Evolutionary conservation across 192 early-diverging fungal species (phyloP).

Genomic region (Phlyctochytrium arcticum): DNA sequence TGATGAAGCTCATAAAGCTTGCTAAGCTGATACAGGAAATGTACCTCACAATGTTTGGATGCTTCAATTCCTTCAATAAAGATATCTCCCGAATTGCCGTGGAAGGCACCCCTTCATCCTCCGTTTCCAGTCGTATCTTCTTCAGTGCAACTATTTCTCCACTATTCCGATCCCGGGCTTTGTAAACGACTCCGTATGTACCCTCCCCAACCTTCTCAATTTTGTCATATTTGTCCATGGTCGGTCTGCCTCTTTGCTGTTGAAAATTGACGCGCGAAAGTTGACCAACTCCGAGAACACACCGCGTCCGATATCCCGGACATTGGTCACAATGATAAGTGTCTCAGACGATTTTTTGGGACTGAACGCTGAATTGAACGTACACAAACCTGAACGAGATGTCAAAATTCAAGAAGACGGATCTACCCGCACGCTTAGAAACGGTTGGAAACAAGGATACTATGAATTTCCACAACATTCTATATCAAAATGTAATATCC

Average conservation of each 20-base stretch:
- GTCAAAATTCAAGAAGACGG: no score
- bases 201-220: conserved; percentile 96
- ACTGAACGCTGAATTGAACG: no score
- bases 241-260: no score
- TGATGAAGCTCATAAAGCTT: no score
- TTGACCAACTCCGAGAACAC: no score
- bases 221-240: conserved; percentile 36
- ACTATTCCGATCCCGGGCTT: conserved; percentile 72
- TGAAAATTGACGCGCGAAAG: no score
- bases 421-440: no score
- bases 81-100: conserved; percentile 99
- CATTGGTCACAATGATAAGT: no score
- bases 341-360: no score
- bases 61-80: conserved; percentile 93
- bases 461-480: conserved; percentile 73
- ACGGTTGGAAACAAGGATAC: conserved; percentile 71
- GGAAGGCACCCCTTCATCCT: conserved; percentile 87
- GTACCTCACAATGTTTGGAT: conserved; percentile 78
- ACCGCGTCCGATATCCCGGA: no score
- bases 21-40: not conserved
- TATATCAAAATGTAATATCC: conserved; percentile 51
- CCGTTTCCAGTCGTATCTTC: conserved; percentile 80
- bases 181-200: conserved; percentile 84
- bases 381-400: no score
- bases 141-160: conserved; percentile 93